phyloP scores from a whole-genome alignment of 148 eudicot species.

The Suaeda aralocaspica region DNA sequence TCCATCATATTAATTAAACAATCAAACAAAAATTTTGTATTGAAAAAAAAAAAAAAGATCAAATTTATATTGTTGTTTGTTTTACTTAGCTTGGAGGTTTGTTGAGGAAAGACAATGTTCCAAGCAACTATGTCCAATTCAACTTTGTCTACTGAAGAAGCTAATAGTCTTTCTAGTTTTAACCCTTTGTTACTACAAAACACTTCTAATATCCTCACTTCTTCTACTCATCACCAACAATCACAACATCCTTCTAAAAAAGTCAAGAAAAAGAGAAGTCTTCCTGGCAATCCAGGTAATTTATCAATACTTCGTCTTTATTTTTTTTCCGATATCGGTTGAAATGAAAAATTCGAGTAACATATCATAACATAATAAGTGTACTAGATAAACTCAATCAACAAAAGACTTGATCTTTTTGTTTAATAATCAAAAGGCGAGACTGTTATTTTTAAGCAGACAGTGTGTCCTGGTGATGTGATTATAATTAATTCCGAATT shows the following conservation, averaged over 20 bases:
- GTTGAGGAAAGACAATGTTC: constrained; percentile 45
- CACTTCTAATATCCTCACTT: constrained; percentile 26
- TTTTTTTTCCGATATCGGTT: neutral
- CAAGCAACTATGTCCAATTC: constrained; percentile 57
- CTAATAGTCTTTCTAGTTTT: constrained; percentile 36
- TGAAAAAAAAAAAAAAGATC: constrained; percentile 2
- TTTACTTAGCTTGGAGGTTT: constrained; percentile 35
- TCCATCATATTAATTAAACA: constrained; percentile 25
- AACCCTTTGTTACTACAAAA: constrained; percentile 46
- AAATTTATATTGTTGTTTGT: neutral
- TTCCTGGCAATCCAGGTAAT: constrained; percentile 88
- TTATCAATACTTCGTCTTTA: neutral
- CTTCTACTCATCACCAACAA: constrained; percentile 21
- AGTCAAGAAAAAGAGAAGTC: constrained; percentile 82
- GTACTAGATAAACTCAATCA: too few relatives aligned
- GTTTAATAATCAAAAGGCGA: too few relatives aligned
- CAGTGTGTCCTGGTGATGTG: too few relatives aligned
- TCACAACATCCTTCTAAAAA: constrained; percentile 38
- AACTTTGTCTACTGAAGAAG: constrained; percentile 57
- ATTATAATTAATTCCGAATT: too few relatives aligned
- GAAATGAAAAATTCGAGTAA: constrained; percentile 14
- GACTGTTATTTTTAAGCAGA: too few relatives aligned
- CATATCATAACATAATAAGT: too few relatives aligned
- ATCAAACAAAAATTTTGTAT: constrained; percentile 22
- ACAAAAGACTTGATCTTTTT: too few relatives aligned